Percentiles rank a stretch among this genome's conserved stretches.
Evolutionary conservation across 106 monocot species (phyloP).

Genomic region (Dioscorea dumetorum): DNA sequence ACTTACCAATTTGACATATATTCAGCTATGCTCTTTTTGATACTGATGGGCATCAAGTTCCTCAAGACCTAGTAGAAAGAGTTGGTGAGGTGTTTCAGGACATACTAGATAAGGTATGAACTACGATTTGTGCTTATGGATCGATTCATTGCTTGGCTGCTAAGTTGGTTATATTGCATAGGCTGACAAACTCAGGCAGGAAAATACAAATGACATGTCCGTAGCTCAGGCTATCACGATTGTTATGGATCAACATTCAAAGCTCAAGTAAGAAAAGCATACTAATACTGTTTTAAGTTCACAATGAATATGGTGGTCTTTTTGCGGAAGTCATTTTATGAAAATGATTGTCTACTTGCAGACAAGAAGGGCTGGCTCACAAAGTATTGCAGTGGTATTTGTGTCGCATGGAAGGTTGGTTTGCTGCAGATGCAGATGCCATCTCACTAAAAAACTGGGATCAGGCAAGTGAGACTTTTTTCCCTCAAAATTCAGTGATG

Average conservation of each 20-base stretch:
- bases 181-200: constrained; percentile 74
- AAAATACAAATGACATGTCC: constrained; percentile 60
- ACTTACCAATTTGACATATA: not conserved
- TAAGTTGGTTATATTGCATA: constrained; percentile 21
- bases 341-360: constrained; percentile 10
- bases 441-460: constrained; percentile 90
- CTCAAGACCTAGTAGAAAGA: constrained; percentile 67
- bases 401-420: constrained; percentile 99
- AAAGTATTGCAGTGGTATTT: constrained; percentile 95
- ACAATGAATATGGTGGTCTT: not conserved
- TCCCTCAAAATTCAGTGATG: not conserved
- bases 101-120: constrained; percentile 66
- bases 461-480: constrained; percentile 44
- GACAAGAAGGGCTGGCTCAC: constrained; percentile 71
- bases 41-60: constrained; percentile 75
- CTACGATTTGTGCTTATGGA: not conserved
- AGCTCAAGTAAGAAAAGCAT: constrained; percentile 52
- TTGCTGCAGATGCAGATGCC: constrained; percentile 86
- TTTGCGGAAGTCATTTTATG: no score
- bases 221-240: constrained; percentile 56
- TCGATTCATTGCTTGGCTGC: not conserved
- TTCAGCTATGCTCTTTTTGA: constrained; percentile 98
- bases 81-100: constrained; percentile 70
- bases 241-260: constrained; percentile 53
- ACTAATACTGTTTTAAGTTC: not conserved